Evolutionary conservation across 345 rosid genomes (phyloP).

Genomic region (Acer saccharum): DNA sequence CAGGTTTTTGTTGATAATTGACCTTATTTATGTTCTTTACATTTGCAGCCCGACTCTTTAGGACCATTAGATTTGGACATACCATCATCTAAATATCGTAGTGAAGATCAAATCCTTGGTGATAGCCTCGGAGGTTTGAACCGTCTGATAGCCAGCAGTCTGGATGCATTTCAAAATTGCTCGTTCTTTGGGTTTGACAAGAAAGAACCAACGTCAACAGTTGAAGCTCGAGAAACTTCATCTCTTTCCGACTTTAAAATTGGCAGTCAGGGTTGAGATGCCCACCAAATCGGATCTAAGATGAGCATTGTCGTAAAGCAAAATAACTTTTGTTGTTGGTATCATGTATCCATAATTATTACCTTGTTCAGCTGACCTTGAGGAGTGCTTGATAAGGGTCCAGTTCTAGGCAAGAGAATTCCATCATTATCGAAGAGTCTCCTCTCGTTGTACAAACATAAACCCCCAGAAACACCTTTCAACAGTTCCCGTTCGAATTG

Average conservation of each 20-base stretch:
- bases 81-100: slow-evolving; percentile 62
- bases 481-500: neutral
- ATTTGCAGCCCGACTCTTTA: slow-evolving; percentile 85
- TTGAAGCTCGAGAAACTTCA: slow-evolving; percentile 54
- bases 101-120: slow-evolving; percentile 64
- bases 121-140: slow-evolving; percentile 87
- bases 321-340: neutral
- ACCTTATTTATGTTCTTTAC: slow-evolving; percentile 19
- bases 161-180: slow-evolving; percentile 91
- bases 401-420: slow-evolving; percentile 1
- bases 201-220: slow-evolving; percentile 63
- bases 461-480: neutral
- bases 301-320: slow-evolving; percentile 10
- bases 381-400: neutral
- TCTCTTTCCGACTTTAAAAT: slow-evolving; percentile 42
- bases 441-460: slow-evolving; percentile 31
- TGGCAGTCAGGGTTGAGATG: slow-evolving; percentile 40
- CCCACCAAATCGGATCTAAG: neutral
- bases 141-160: slow-evolving; percentile 89
- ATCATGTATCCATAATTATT: slow-evolving; percentile 9
- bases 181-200: slow-evolving; percentile 62
- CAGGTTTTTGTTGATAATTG: neutral
- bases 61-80: slow-evolving; percentile 80
- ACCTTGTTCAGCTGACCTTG: slow-evolving; percentile 23
- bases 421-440: slow-evolving; percentile 9